Evolutionary conservation across 202 grass and related monocot species (phyloP), one percentile per base, ranked within the genome.

Genomic region (Miscanthus sacchariflorus): DNA sequence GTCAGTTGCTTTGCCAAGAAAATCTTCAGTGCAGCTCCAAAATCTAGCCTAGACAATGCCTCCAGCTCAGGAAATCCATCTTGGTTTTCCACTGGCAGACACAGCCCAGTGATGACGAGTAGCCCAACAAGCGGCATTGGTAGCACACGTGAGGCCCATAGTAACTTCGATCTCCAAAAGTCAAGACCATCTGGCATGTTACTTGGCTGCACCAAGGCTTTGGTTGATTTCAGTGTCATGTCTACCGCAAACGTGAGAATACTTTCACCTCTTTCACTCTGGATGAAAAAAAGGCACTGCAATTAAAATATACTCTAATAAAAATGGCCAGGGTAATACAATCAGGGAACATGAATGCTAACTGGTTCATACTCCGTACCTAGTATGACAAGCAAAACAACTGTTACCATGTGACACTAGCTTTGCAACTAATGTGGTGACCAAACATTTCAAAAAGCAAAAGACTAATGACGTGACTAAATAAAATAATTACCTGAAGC

Each of bases 191-290:
- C 84, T 69, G 90, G 92, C 36, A 88, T 46, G 17, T 87, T 83
- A 81, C 38, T 46, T 80, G 91, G 94, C 23, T 91, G 87, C 42
- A 93, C 19, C 48, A 95, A 88, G 23, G 82, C 85, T 91, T 90
- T 82, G 74, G 89, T 88, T 33, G 90, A 94, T 92, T 90, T 93
- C 48, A 98, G 48, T 66, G 93, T 94, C 86, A 94, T 91, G 80
- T 93, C 91, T 64, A 89, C 81, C 6, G 91, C 94, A 81, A 94
- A 83, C 77, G 93, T 79, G 70, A 96, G 67, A 75, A 96, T 75
- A 85, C 87, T 96, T 91, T 99, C 96, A 71, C 96, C 94, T 85
- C 92, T 93, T 85, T 96, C 92, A 59, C 70, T 88, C 94, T 96
- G 89, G 50, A 87, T 89, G 49, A 80, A 45, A 19, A 19, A 13